Base-by-base conservation (phyloP, 78 protist species). In the Monocercomonoides exilis region DNA sequence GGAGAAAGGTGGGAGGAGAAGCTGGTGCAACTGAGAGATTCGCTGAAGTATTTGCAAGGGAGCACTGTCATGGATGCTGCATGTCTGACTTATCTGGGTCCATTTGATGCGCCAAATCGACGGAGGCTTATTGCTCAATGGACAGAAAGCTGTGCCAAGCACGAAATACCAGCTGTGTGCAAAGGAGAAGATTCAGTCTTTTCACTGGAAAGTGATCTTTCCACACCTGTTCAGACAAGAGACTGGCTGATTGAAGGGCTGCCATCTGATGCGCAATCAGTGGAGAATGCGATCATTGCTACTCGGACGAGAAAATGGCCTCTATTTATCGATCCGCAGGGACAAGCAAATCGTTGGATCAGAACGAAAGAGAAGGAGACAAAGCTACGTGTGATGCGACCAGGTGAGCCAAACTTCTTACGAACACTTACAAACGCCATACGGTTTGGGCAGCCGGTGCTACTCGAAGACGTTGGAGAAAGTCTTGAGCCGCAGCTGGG, bases 281-380 rank as follows among this genome's bases (percentile, higher is more conserved):
- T 90, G 1, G 94, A 90, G 45, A 92, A 91, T 64, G 95, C 91
- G 29, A 81, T 93, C 46, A 54, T 94, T 32, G 88, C 81, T 77
- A 63, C 80, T 36, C 33, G 84, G 21, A 80, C 81, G 34, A 77
- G 35, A 36, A 84, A 94, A 35, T 94, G 93, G 92, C 94, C 95
- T 43, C 91, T 94, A 1, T 64, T 89, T 64, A 94, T 94, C 84
- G 96, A 94, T 81, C 96, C 96, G 41, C 93, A 92, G 42, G 90
- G 85, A n/a, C 96, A 94, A 63, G 96, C 96, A 29, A 90, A 88
- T 86, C 32, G 41, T 34, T 95, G 95, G 94, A 77, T 95, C 4
- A n/a, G n/a, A n/a, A n/a, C n/a, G n/a, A 45, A 85, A 32, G 42
- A 29, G 38, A 92, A 91, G 92, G 92, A 89, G 87, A 32, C 43